These are phyloP conservation scores for Solanum microdontum DNA, from an alignment of 257 asterid genomes.

Conservation along the genomic window DNA sequence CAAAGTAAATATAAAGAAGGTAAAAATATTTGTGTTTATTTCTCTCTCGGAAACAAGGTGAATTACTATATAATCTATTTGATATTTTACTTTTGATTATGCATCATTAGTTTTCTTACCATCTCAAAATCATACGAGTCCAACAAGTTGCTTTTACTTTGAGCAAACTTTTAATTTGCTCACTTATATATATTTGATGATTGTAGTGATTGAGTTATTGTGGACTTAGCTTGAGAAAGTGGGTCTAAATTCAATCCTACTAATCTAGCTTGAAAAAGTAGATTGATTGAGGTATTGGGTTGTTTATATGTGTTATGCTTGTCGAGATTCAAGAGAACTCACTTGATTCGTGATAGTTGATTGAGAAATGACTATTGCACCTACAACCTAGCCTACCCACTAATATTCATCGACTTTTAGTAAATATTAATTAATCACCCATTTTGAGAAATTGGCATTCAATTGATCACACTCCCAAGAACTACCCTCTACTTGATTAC, in stretches of 20 bases:
- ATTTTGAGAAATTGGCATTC: background rate
- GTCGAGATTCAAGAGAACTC: background rate
- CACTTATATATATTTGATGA: no score
- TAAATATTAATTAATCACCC: background rate
- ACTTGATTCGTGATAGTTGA: background rate
- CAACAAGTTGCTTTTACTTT: background rate
- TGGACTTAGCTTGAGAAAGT: background rate
- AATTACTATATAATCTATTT: background rate
- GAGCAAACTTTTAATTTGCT: background rate
- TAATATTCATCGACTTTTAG: background rate
- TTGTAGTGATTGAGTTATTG: background rate
- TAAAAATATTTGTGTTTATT: no score
- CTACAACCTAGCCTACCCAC: background rate
- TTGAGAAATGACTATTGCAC: background rate
- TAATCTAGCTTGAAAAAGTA: background rate
- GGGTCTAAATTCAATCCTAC: background rate
- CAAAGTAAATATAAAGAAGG: no score
- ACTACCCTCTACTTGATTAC: background rate
- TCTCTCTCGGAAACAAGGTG: background rate
- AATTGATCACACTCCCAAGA: background rate
- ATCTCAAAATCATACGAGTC: background rate
- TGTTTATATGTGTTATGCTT: background rate
- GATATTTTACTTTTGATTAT: background rate
- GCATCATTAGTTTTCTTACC: background rate
- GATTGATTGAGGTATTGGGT: background rate